Percentiles rank a stretch among this genome's conserved stretches.
Conservation (phyloP, 495 filamentous ascomycete species). For the Penicillium robsamsonii region DNA sequence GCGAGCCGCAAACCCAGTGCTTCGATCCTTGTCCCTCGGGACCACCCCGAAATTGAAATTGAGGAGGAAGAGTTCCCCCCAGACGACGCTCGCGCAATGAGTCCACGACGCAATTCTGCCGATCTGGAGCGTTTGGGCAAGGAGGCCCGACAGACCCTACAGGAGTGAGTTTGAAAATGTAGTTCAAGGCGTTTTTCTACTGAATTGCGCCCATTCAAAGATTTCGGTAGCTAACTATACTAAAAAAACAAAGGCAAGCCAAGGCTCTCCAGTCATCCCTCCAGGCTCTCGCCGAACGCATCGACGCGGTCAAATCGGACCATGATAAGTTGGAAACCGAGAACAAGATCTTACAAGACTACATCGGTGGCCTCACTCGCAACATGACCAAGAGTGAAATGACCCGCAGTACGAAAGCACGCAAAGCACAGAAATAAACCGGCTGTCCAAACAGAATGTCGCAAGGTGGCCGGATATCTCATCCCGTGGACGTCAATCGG, state of each 20-base stretch:
- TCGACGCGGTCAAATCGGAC: conserved; percentile 90
- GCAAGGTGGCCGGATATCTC: conserved; percentile 7
- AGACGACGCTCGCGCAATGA: conserved; percentile 92
- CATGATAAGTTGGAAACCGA: conserved; percentile 92
- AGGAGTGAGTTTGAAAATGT: conserved; percentile 51
- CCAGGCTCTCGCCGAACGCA: conserved; percentile 81
- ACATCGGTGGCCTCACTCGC: conserved; percentile 56
- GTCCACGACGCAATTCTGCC: conserved; percentile 82
- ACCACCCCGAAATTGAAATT: conserved; percentile 65
- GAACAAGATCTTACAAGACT: conserved; percentile 92
- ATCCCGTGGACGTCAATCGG: conserved; percentile 9
- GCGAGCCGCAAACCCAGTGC: conserved; percentile 70
- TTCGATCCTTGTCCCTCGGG: conserved; percentile 76
- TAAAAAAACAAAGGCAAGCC: conserved; percentile 64
- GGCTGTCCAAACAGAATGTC: conserved; percentile 4
- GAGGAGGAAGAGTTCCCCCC: conserved; percentile 69
- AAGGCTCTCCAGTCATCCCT: conserved; percentile 83
- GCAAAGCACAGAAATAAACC: conserved; percentile 45
- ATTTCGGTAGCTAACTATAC: neutral
- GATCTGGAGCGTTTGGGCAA: conserved; percentile 82
- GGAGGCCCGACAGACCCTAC: conserved; percentile 67
- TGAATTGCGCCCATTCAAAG: neutral
- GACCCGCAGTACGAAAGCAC: conserved; percentile 43
- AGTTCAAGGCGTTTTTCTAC: neutral
- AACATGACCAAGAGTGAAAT: conserved; percentile 54